Evolutionary conservation across 2,329 filamentous ascomycete species (phyloP).

Genomic region (Ophiocordyceps camponoti-saundersi): DNA sequence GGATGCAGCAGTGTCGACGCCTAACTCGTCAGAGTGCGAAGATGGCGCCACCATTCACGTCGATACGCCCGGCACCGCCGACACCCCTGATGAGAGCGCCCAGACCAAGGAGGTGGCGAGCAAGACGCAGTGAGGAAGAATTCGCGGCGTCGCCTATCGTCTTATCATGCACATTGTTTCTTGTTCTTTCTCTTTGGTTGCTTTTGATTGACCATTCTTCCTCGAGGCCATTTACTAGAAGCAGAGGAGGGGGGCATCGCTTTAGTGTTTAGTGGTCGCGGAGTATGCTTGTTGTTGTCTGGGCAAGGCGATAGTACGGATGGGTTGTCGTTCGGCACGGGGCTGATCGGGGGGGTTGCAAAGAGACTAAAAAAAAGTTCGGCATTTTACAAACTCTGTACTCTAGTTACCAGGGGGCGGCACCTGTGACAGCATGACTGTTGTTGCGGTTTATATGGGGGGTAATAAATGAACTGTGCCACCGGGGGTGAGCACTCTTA

Average conservation of each 20-base stretch:
- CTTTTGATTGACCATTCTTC: slow-evolving; percentile 2
- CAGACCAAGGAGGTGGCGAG: slow-evolving; percentile 25
- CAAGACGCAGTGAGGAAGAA: slow-evolving; percentile 6
- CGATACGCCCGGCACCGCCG: slow-evolving; percentile 26
- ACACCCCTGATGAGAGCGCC: slow-evolving; percentile 19
- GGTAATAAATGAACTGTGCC: slow-evolving; percentile 6
- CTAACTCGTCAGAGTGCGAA: slow-evolving; percentile 30
- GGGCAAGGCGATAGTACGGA: slow-evolving; percentile 16
- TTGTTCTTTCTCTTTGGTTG: background rate
- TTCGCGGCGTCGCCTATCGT: slow-evolving; percentile 3
- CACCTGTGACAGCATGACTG: slow-evolving; percentile 6
- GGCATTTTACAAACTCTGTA: slow-evolving; percentile 21
- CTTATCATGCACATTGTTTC: slow-evolving; percentile 1
- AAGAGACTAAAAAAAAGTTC: slow-evolving; percentile 4
- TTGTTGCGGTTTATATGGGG: slow-evolving; percentile 6
- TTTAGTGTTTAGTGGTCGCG: background rate
- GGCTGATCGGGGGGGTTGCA: background rate
- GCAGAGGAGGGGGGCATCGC: background rate
- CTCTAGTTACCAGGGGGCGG: slow-evolving; percentile 18
- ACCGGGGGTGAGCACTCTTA: background rate
- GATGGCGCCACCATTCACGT: slow-evolving; percentile 38
- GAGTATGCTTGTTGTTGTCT: slow-evolving; percentile 6
- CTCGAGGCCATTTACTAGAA: slow-evolving; percentile 7
- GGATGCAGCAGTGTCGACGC: slow-evolving; percentile 20
- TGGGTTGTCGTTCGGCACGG: slow-evolving; percentile 8